Evolutionary conservation across 192 early-diverging fungal genomes (phyloP), one percentile per base, ranked within the genome.

Genomic region (Coemansia sp.): DNA sequence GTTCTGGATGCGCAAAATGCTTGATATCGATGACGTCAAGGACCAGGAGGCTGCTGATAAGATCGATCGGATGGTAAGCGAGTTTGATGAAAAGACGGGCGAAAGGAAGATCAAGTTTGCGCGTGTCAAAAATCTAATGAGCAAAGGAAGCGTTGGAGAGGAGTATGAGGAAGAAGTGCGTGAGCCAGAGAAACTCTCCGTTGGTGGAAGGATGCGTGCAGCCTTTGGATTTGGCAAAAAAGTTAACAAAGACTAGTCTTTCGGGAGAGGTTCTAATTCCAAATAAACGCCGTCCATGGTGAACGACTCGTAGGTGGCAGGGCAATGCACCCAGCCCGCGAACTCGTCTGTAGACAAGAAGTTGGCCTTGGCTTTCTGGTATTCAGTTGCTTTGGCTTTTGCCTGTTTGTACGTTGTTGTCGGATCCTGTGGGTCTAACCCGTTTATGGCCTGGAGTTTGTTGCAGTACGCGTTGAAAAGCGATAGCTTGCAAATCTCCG

Each of bases 401-500:
- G 67, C 73, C 39, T 64, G 41, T 9, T 64, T 52, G 38, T 84
- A 84, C 14, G 77, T 62, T 4, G 11, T 53, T 53, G 20, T 9
- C 24, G 51, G 9, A 24, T 53, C 51, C 55, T 14, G 30, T 14
- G 11, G n/a, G 4, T 66, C 43, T 21, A 16, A 34, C 0, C 51
- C 8, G 21, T 18, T 21, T 10, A 2, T 59, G 34, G 21, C 20
- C 20, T 24, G 23, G 3, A 52, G 26, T 26, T 51, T 24, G 16
- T 20, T 38, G 24, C 53, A 36, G 20, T 60, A 49, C 23, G 18
- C 11, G 34, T 26, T 21, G 44, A 74, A 73, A 14, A 84, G 24
- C 15, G 83, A 64, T 10, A 68, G 44, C 56, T 80, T 80, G 64
- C 83, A 77, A 30, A 84, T 71, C 8, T 67, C 60, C 1, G 83